Evolutionary conservation across 2,329 filamentous ascomycete species (phyloP).

Genomic region (Epichloe sylvatica): DNA sequence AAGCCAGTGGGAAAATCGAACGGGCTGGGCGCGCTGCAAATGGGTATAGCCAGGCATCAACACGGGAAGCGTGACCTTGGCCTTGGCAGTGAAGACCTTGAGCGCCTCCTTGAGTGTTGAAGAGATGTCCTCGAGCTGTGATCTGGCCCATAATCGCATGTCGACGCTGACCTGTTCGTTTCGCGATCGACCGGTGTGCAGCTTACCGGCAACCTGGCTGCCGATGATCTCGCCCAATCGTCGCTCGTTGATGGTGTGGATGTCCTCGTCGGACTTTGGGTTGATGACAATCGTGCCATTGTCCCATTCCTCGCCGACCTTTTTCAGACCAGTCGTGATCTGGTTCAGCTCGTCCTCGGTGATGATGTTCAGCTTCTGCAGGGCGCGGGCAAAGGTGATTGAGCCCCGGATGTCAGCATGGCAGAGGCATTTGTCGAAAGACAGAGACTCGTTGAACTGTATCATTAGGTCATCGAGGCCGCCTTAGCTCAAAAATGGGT

Average conservation of each 20-base stretch:
- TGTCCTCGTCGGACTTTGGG: constrained; percentile 16
- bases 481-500: background rate
- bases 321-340: background rate
- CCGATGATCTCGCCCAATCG: constrained; percentile 54
- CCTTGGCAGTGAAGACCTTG: background rate
- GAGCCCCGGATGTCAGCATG: constrained; percentile 51
- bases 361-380: constrained; percentile 46
- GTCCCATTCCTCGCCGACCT: constrained; percentile 14
- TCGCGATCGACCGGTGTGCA: constrained; percentile 55
- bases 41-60: constrained; percentile 18
- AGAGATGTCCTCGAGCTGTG: constrained; percentile 11
- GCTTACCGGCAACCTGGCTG: constrained; percentile 31
- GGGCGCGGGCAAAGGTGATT: constrained; percentile 52
- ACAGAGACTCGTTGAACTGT: constrained; percentile 51
- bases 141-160: constrained; percentile 50
- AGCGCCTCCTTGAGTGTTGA: background rate
- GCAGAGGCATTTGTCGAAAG: constrained; percentile 52
- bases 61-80: constrained; percentile 1
- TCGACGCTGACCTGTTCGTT: constrained; percentile 65
- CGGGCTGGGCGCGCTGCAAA: constrained; percentile 14
- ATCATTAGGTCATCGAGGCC: constrained; percentile 10
- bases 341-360: constrained; percentile 18
- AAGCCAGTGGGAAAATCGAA: constrained; percentile 12
- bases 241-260: constrained; percentile 42
- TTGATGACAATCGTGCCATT: constrained; percentile 14